Conservation (phyloP, 2,329 filamentous ascomycete genomes). For the Clarireedia homoeocarpa region DNA sequence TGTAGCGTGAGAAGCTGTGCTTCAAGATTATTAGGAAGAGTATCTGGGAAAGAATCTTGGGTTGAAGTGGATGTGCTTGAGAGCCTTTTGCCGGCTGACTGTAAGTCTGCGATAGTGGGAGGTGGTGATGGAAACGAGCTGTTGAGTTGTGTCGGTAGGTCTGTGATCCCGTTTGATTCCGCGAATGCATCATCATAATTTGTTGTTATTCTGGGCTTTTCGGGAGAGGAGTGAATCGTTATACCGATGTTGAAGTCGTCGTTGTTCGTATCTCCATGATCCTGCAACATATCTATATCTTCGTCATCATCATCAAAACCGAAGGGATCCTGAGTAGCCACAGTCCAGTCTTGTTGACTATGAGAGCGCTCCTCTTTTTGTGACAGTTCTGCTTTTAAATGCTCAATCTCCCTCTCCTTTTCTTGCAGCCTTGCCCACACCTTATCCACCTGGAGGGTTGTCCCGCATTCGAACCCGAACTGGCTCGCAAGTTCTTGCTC, state of each 20-base stretch:
- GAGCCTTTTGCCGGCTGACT: slow-evolving; percentile 11
- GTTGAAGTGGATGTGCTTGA: slow-evolving; percentile 16
- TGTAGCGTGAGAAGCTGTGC: slow-evolving; percentile 21
- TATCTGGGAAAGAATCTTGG: slow-evolving; percentile 19
- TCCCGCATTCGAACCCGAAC: slow-evolving; percentile 22
- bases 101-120: slow-evolving; percentile 26
- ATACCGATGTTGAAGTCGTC: neutral
- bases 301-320: slow-evolving; percentile 24
- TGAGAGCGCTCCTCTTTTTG: slow-evolving; percentile 17
- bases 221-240: neutral
- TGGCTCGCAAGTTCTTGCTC: slow-evolving; percentile 25
- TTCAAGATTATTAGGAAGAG: slow-evolving; percentile 20
- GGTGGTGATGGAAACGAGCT: slow-evolving; percentile 28
- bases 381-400: slow-evolving; percentile 23
- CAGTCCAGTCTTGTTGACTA: slow-evolving; percentile 39
- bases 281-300: slow-evolving; percentile 22
- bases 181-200: slow-evolving; percentile 8
- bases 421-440: slow-evolving; percentile 21
- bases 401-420: slow-evolving; percentile 23
- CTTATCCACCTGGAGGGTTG: slow-evolving; percentile 7
- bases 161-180: slow-evolving; percentile 19
- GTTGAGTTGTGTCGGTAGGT: slow-evolving; percentile 22
- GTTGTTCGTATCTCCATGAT: slow-evolving; percentile 6
- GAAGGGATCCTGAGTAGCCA: slow-evolving; percentile 40
- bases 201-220: neutral